A percentile compares a stretch with the other conserved stretches of the same genome.
Conservation (phyloP, 2,329 filamentous ascomycete species). For the Bipolaris sorokiniana region DNA sequence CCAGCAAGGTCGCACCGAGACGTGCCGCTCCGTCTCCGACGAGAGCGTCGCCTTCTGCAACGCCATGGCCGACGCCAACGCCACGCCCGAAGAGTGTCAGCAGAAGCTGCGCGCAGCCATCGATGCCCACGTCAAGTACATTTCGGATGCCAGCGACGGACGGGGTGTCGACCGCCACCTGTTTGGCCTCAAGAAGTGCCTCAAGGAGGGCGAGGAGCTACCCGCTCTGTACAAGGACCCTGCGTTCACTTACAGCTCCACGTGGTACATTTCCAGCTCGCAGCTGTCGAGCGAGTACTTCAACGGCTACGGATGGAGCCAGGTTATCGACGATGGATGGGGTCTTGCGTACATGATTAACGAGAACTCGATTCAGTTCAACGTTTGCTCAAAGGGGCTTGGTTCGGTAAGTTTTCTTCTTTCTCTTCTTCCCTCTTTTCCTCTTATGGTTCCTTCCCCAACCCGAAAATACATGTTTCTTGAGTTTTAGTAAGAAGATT, state of each 20-base stretch:
- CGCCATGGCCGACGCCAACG: slow-evolving; percentile 75
- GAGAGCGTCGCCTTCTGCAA: slow-evolving; percentile 90
- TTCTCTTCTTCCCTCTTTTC: background rate
- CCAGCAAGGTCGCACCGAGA: slow-evolving; percentile 95
- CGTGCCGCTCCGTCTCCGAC: slow-evolving; percentile 89
- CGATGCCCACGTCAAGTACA: slow-evolving; percentile 86
- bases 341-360: slow-evolving; percentile 99
- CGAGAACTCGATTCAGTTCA: slow-evolving; percentile 98
- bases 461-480: too few species aligned
- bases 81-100: slow-evolving; percentile 69
- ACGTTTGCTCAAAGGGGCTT: slow-evolving; percentile 91
- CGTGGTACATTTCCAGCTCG: slow-evolving; percentile 87
- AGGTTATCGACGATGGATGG: slow-evolving; percentile 94
- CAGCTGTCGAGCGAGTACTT: slow-evolving; percentile 97
- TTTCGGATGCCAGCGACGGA: slow-evolving; percentile 84
- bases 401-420: slow-evolving; percentile 62
- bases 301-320: slow-evolving; percentile 98
- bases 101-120: slow-evolving; percentile 83
- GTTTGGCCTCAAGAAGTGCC: slow-evolving; percentile 93
- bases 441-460: background rate
- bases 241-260: slow-evolving; percentile 79
- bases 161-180: slow-evolving; percentile 95
- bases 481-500: too few species aligned
- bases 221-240: slow-evolving; percentile 88
- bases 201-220: slow-evolving; percentile 79